Evolutionary conservation across 148 eudicot genomes (phyloP), one percentile per base, ranked within the genome.

Genomic region (Simmondsia chinensis): DNA sequence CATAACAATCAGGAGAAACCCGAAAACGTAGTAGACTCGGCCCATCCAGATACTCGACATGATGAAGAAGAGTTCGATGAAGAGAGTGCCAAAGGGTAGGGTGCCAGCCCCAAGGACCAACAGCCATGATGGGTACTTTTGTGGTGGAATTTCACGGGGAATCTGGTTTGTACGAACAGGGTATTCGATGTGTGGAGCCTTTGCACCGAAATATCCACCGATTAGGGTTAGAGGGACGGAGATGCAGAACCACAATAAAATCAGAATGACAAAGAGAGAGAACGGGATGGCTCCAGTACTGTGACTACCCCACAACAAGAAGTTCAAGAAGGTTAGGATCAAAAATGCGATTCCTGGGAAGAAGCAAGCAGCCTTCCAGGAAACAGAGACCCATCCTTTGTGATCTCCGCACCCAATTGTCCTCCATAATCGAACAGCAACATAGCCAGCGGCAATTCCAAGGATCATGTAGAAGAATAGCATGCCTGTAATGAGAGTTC

Each of bases 1-100:
- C 60, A 83, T 4, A 9, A 83, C 87, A 16, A 83, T 49, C 58
- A 83, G 61, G 34, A 79, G 74, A 22, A 83, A 83, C 15, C 85
- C 87, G 13, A 83, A 83, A 17, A 83, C 87, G 40, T 83, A 83
- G 73, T 83, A 83, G 9, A 83, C 87, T 21, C 87, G 73, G 4
- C 87, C 87, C 94, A 83, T 83, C 86, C 87, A 83, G 31, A 83
- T 63, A 46, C 87, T 79, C 0, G 87, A 79, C 94, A 83, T 76
- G 56, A 83, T 83, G 77, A 83, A 79, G 73, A 82, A 82, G 43
- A 82, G 80, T 71, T 82, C 94, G 15, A 82, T 82, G 64, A 82
- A 82, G 43, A 82, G 83, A 15, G 94, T 79, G 11, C 94, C 94
- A 19, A 82, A 82, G 22, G 86, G 86, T 20, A 82, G 86, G 18